Conservation (phyloP, 2,329 filamentous ascomycete genomes). For the Diaporthe ilicicola region DNA sequence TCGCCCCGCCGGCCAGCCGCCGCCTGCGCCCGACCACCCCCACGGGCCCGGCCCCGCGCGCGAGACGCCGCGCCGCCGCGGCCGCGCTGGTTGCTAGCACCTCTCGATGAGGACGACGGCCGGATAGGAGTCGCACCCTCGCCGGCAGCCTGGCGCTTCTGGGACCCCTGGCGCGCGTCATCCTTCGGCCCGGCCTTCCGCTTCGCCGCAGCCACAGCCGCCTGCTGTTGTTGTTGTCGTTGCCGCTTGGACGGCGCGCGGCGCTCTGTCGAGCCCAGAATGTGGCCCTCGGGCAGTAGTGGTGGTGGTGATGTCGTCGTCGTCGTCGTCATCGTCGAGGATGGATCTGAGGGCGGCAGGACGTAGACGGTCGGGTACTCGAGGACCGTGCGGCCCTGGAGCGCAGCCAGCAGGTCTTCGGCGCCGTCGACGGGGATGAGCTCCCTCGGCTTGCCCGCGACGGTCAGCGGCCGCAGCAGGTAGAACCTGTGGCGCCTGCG, state of each 20-base stretch:
- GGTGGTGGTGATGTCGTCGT: not conserved
- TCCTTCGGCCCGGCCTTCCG: slow-evolving; percentile 13
- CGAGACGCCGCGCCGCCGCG: slow-evolving; percentile 9
- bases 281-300: slow-evolving; percentile 37
- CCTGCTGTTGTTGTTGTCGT: no score
- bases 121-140: not conserved
- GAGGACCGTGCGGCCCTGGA: slow-evolving; percentile 67
- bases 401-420: slow-evolving; percentile 57
- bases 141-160: slow-evolving; percentile 26
- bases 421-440: slow-evolving; percentile 63
- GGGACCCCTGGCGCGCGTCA: slow-evolving; percentile 1
- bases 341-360: slow-evolving; percentile 45
- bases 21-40: slow-evolving; percentile 9
- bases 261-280: slow-evolving; percentile 38
- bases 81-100: slow-evolving; percentile 23
- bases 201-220: slow-evolving; percentile 14
- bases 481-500: slow-evolving; percentile 37
- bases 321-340: not conserved
- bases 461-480: slow-evolving; percentile 36
- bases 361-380: slow-evolving; percentile 79
- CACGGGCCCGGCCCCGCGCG: slow-evolving; percentile 28
- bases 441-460: slow-evolving; percentile 33
- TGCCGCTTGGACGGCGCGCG: slow-evolving; percentile 9
- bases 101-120: not conserved
- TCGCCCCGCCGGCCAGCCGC: not conserved